These are phyloP conservation scores for Rhizophora mangle DNA, from an alignment of 345 rosid species.

Conservation along the genomic window DNA sequence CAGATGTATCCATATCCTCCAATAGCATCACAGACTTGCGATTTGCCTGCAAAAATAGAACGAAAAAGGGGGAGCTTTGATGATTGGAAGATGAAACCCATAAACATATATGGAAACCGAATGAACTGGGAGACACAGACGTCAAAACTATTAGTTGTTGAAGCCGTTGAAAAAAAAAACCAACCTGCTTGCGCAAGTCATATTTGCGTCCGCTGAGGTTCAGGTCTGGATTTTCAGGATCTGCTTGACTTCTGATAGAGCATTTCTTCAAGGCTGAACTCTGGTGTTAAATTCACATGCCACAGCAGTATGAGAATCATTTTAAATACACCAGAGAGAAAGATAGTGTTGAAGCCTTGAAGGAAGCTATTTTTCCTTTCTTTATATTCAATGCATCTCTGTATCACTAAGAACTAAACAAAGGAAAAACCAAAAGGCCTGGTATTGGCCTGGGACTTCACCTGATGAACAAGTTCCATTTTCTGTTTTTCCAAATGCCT, in stretches of 20 bases:
- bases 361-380: neutral
- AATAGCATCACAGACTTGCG: constrained; percentile 43
- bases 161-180: neutral
- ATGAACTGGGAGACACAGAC: neutral
- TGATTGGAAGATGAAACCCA: neutral
- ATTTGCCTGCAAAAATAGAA: constrained; percentile 32
- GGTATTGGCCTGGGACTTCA: constrained; percentile 59
- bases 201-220: constrained; percentile 37
- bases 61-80: neutral
- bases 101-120: neutral
- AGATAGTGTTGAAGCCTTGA: neutral
- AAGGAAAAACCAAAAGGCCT: neutral
- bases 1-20: constrained; percentile 91
- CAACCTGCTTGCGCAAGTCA: constrained; percentile 56
- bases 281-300: constrained; percentile 25
- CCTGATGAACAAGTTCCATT: constrained; percentile 58
- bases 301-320: neutral
- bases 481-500: constrained; percentile 66
- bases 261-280: constrained; percentile 37
- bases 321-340: neutral
- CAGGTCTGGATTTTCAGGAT: constrained; percentile 20
- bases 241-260: constrained; percentile 21
- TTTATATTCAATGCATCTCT: neutral
- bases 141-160: neutral
- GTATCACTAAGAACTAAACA: neutral